Percentiles rank a stretch among this genome's conserved stretches.
Conservation (phyloP, 257 asterid genomes). For the Verbena officinalis region DNA sequence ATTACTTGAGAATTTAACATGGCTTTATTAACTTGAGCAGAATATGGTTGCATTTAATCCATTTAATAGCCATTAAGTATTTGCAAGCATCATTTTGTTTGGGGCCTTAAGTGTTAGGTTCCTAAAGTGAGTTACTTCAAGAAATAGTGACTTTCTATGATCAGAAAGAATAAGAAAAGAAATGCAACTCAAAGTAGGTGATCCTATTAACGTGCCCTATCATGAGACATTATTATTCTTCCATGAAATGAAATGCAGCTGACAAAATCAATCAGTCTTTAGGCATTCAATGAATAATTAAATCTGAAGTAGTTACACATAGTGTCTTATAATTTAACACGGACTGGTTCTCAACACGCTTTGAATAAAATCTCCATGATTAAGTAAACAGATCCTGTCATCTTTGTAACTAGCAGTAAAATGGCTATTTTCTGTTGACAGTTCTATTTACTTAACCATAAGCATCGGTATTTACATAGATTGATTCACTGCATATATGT, state of each 20-base stretch:
- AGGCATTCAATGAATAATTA: neutral
- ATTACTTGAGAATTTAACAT: neutral
- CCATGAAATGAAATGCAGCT: neutral
- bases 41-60: neutral
- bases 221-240: too few relatives aligned
- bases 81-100: neutral
- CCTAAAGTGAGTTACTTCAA: too few relatives aligned
- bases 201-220: too few relatives aligned
- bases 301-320: neutral
- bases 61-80: neutral
- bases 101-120: neutral
- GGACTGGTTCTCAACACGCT: neutral
- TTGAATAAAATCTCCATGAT: neutral
- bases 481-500: neutral
- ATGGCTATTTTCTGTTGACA: conserved; percentile 6
- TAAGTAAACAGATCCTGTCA: neutral
- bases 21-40: neutral
- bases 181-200: too few relatives aligned
- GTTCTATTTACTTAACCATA: neutral
- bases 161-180: too few relatives aligned
- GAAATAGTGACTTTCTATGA: too few relatives aligned
- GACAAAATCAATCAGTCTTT: neutral
- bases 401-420: conserved; percentile 4
- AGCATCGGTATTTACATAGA: conserved; percentile 6
- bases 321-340: neutral